These are phyloP conservation scores for Wolfiporia cocos DNA, from an alignment of 1,284 basidiomycete species.

Conservation along the genomic window DNA sequence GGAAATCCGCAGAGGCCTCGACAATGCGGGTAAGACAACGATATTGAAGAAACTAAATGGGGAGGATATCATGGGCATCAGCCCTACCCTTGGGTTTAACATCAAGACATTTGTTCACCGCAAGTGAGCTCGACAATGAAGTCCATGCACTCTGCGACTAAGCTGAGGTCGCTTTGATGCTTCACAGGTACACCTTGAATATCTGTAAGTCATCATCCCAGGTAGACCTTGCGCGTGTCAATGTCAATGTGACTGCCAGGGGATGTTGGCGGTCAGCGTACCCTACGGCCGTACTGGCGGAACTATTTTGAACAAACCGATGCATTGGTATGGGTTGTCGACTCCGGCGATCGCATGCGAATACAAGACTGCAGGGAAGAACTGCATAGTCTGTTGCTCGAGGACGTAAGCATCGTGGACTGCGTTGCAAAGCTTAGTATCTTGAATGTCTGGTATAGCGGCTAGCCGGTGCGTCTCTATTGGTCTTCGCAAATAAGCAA, in stretches of 20 bases:
- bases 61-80: slow-evolving; percentile 84
- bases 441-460: slow-evolving; percentile 42
- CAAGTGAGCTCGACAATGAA: slow-evolving; percentile 51
- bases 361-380: slow-evolving; percentile 89
- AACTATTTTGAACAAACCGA: slow-evolving; percentile 99
- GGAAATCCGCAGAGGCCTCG: slow-evolving; percentile 70
- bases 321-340: slow-evolving; percentile 98
- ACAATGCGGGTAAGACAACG: slow-evolving; percentile 99
- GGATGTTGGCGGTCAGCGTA: slow-evolving; percentile 98
- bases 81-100: slow-evolving; percentile 97
- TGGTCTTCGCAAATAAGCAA: slow-evolving; percentile 99
- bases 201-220: slow-evolving; percentile 60
- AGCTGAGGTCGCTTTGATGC: slow-evolving; percentile 1
- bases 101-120: slow-evolving; percentile 93
- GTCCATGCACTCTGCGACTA: neutral
- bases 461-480: slow-evolving; percentile 87
- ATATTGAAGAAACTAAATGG: slow-evolving; percentile 93
- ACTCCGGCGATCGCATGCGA: slow-evolving; percentile 86
- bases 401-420: slow-evolving; percentile 80
- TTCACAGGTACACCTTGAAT: slow-evolving; percentile 80
- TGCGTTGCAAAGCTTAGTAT: slow-evolving; percentile 2
- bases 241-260: slow-evolving; percentile 40
- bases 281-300: slow-evolving; percentile 95
- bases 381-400: slow-evolving; percentile 78
- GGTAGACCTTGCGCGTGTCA: too few species aligned